Evolutionary conservation across 805 yeast genomes (phyloP), one percentile per base, ranked within the genome.

Genomic region (Candida nemodendra): DNA sequence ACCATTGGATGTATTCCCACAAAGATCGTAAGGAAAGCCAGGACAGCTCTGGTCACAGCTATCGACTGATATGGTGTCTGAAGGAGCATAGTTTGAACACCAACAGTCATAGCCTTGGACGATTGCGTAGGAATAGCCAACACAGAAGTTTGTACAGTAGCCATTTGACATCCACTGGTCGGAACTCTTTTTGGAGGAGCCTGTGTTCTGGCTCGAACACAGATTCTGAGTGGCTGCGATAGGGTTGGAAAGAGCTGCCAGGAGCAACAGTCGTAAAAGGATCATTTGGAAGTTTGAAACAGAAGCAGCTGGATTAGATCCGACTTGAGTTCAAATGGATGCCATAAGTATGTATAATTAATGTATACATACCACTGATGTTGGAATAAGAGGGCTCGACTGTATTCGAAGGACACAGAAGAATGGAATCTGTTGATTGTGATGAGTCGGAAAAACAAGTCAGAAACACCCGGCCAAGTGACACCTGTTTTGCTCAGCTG

Each of bases 61-160:
- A n/a, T 53, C 38, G 9, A 64, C 27, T 19, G 51, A 44, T 0
- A 63, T 64, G 0, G 79, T 65, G 13, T 54, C 47, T 7, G 35
- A 28, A 5, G 80, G 79, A 11, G 68, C 53, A 14, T 54, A 40
- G 45, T 73, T 60, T 5, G 77, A 62, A 48, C 81, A 76, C 74
- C 76, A 74, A 45, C 81, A 76, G 29, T 54, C 21, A 9, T 54
- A 33, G 5, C 58, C 59, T 48, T 68, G 75, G n/a, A 74, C 59
- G 9, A 76, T 65, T 12, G 72, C 80, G 34, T 67, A 71, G 4
- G 65, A 54, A 41, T 56, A 62, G 3, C 66, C 69, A 3, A 27
- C 12, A 47, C 81, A 76, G 22, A 53, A 44, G 31, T 61, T 59
- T 5, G 58, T 42, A 48, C 81, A 76, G 15, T 47, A 53, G 0